Base-by-base conservation (phyloP, 2,329 filamentous ascomycete species). In the Colletotrichum paranaense region DNA sequence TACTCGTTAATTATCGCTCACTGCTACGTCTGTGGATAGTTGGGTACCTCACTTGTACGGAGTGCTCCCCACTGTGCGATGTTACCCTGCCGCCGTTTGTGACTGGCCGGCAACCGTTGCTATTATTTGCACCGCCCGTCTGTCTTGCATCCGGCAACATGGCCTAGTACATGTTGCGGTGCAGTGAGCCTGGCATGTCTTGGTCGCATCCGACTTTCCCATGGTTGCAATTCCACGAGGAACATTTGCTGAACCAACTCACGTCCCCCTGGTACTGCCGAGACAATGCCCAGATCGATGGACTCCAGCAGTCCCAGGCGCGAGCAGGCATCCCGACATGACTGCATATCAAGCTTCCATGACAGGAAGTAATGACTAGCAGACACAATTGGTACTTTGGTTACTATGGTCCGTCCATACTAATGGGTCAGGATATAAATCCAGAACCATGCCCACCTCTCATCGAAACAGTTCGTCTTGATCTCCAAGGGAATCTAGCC, bases 251-350 rank as follows among this genome's bases (percentile, higher is more conserved):
- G 1, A 4, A 38, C 16, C 38, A 42, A 19, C 38, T 42, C 16
- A 8, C 38, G 2, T 8, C 16, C 57, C 58, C 26, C 64, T 38
- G 16, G 35, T 53, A 49, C 8, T 38, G 49, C 64, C 69, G 35
- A 72, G 58, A 38, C 26, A 68, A 72, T 63, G 55, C 70, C 70
- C 70, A 70, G 70, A 70, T 59, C 55, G 53, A 60, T 30, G 67
- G 32, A 16, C 35, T 46, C 12, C 42, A 49, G 19, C 42, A 49
- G 42, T 49, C 42, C 42, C 12, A 46, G 46, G 42, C 19, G 30
- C 55, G n/a, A 53, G 49, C 59, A 68, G 38, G 24, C 65, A 69
- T 69, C 42, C n/a, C 30, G 8, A 16, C 66, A 56, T 46, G 32
- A 35, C n/a, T 64, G 30, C 66, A 59, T 60, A 60, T 59, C 55